phyloP scores from a whole-genome alignment of 768 basidiomycete genomes.

The Collybiopsis luxurians region DNA sequence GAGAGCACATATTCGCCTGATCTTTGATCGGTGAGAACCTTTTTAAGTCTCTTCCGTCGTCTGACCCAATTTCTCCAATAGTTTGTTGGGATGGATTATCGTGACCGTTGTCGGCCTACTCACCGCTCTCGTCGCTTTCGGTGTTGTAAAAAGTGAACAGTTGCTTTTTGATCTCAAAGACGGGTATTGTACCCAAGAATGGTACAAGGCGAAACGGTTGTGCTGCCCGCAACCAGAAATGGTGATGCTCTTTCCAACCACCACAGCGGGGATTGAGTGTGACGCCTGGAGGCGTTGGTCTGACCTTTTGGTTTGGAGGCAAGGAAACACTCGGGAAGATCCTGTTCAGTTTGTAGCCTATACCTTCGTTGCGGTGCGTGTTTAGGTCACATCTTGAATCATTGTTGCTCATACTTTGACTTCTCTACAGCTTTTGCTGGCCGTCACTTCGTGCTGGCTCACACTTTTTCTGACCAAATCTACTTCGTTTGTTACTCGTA shows the following conservation, averaged over 20 bases:
- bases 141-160: constrained; percentile 83
- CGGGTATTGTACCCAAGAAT: constrained; percentile 71
- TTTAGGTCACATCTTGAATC: not conserved
- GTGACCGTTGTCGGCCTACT: constrained; percentile 87
- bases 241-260: constrained; percentile 4
- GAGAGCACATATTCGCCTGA: constrained; percentile 60
- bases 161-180: constrained; percentile 92
- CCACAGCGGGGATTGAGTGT: constrained; percentile 43
- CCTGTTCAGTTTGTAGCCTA: constrained; percentile 67
- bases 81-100: constrained; percentile 75
- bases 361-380: constrained; percentile 73
- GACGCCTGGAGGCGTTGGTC: constrained; percentile 77
- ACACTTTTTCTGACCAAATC: constrained; percentile 89
- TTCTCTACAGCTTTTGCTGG: constrained; percentile 59
- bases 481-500: constrained; percentile 82
- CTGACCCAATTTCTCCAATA: not conserved
- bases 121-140: constrained; percentile 82
- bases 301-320: constrained; percentile 40
- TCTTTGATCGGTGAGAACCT: constrained; percentile 58
- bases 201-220: constrained; percentile 76
- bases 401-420: not conserved
- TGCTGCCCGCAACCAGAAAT: constrained; percentile 61
- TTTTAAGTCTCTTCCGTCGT: not conserved
- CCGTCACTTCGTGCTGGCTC: constrained; percentile 69
- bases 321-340: constrained; percentile 35